Percentiles rank a stretch among this genome's conserved stretches.
Evolutionary conservation across 1,139 yeast genomes (phyloP).

Genomic region (Candida tropicalis): DNA sequence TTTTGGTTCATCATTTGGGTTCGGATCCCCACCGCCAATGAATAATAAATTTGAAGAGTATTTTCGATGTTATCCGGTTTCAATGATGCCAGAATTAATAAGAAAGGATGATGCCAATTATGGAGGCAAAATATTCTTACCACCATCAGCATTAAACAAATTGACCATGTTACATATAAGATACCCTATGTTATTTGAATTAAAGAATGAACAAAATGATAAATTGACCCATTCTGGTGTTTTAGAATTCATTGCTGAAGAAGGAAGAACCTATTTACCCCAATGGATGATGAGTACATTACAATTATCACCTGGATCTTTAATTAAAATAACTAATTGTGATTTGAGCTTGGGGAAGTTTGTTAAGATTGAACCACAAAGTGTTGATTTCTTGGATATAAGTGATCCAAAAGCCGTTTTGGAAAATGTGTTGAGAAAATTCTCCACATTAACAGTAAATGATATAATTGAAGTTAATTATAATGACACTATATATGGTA

Average conservation of each 20-base stretch:
- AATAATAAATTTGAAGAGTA: constrained; percentile 64
- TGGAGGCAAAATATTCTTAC: constrained; percentile 96
- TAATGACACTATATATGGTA: constrained; percentile 77
- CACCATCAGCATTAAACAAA: constrained; percentile 89
- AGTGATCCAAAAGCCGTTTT: constrained; percentile 96
- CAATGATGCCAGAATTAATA: constrained; percentile 84
- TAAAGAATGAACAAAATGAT: constrained; percentile 65
- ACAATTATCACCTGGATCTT: constrained; percentile 71
- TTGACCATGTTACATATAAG: constrained; percentile 84
- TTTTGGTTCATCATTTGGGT: constrained; percentile 43
- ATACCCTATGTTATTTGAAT: constrained; percentile 92
- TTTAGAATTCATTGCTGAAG: constrained; percentile 94
- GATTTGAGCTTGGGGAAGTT: constrained; percentile 85
- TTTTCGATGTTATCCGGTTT: constrained; percentile 89
- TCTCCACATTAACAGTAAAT: constrained; percentile 81
- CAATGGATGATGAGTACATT: constrained; percentile 95
- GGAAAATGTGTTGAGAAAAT: constrained; percentile 87
- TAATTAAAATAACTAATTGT: constrained; percentile 72
- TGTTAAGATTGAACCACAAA: constrained; percentile 94
- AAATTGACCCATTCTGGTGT: constrained; percentile 86
- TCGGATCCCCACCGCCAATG: constrained; percentile 27
- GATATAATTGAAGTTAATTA: constrained; percentile 87
- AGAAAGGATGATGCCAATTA: constrained; percentile 82
- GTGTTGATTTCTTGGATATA: constrained; percentile 89
- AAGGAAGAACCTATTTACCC: constrained; percentile 92